phyloP scores from a whole-genome alignment of 495 filamentous ascomycete genomes.

The Rhypophila decipiens region DNA sequence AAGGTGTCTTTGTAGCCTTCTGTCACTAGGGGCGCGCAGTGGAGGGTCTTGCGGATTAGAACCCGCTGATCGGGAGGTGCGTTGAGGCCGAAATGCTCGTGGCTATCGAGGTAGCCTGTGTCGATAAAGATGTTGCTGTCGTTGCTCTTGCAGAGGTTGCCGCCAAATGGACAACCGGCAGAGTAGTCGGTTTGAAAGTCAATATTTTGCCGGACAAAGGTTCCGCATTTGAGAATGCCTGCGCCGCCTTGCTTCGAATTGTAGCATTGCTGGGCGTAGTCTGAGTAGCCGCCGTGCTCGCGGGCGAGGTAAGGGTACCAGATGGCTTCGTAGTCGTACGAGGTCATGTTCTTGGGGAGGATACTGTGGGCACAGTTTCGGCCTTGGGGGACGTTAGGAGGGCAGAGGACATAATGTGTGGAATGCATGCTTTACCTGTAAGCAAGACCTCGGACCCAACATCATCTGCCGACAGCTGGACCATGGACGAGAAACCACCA shows the following conservation, averaged over 20 bases:
- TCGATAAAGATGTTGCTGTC: conserved; percentile 9
- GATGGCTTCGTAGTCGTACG: background rate
- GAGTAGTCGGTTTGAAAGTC: background rate
- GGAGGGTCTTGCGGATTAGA: conserved; percentile 3
- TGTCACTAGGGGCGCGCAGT: conserved; percentile 11
- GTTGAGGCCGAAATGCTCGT: conserved; percentile 13
- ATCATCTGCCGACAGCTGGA: background rate
- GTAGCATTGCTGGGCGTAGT: conserved; percentile 17
- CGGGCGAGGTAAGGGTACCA: background rate
- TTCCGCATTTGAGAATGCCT: background rate
- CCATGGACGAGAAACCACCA: conserved; percentile 10
- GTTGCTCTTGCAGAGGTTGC: conserved; percentile 4
- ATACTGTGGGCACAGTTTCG: background rate
- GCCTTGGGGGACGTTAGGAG: background rate
- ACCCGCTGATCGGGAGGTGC: conserved; percentile 1
- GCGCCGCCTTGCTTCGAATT: background rate
- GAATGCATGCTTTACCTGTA: too few relatives aligned
- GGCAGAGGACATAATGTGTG: background rate
- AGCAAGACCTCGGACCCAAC: conserved; percentile 7
- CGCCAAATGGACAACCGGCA: conserved; percentile 12
- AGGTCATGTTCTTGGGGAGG: background rate
- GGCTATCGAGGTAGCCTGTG: conserved; percentile 14
- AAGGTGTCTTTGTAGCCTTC: background rate
- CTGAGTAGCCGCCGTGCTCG: background rate
- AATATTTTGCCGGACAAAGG: conserved; percentile 1